Percentiles rank a stretch among this genome's conserved stretches.
These are phyloP conservation scores for Hygrocybe punicea DNA, from an alignment of 768 basidiomycete genomes.

Conservation along the genomic window DNA sequence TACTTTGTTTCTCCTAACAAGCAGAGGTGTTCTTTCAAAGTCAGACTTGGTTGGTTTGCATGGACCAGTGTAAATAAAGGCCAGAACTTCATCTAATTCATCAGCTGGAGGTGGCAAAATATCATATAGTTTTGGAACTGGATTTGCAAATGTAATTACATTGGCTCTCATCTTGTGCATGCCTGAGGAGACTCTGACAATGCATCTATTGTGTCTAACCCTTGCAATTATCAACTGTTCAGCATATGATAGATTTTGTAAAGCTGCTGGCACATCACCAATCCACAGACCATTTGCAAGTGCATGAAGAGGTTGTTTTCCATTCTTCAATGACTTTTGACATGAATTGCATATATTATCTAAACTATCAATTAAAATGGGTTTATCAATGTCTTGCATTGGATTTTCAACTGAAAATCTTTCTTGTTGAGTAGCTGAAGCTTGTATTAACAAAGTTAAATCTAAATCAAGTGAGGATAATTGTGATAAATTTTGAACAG, in stretches of 20 bases:
- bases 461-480: neutral
- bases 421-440: neutral
- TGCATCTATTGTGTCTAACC: conserved; percentile 27
- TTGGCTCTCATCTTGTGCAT: conserved; percentile 29
- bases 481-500: too few relatives aligned
- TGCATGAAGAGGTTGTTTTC: conserved; percentile 11
- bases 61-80: neutral
- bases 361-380: neutral
- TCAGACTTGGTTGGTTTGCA: conserved; percentile 13
- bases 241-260: conserved; percentile 26
- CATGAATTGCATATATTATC: conserved; percentile 16
- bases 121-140: conserved; percentile 15
- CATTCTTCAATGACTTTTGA: conserved; percentile 29
- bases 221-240: conserved; percentile 31
- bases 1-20: conserved; percentile 23
- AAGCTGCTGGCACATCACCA: conserved; percentile 29
- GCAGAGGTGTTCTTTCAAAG: conserved; percentile 19
- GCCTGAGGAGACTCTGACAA: conserved; percentile 31
- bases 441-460: neutral
- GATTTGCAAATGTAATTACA: neutral
- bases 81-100: conserved; percentile 20
- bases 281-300: conserved; percentile 20
- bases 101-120: conserved; percentile 17
- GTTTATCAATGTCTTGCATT: neutral
- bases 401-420: neutral